These are phyloP conservation scores for Platanthera zijinensis DNA, from an alignment of 106 monocot species.

Conservation along the genomic window DNA sequence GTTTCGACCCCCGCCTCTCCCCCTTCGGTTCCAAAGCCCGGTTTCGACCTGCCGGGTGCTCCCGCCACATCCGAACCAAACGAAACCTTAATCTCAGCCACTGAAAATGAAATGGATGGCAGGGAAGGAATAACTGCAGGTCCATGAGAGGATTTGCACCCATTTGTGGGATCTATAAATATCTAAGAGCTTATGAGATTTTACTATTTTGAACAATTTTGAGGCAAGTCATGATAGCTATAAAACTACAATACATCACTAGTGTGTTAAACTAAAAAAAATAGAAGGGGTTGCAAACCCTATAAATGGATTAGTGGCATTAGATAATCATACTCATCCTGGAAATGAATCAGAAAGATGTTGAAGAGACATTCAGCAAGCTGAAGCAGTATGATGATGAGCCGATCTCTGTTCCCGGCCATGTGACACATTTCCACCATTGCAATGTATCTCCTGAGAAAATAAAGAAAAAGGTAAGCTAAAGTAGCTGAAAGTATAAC, in stretches of 20 bases:
- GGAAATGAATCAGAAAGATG: constrained; percentile 80
- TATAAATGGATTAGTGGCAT: background rate
- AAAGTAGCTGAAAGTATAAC: background rate
- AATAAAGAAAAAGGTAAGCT: background rate
- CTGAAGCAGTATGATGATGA: constrained; percentile 62
- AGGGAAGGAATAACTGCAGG: background rate
- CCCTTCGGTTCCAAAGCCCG: too few species aligned
- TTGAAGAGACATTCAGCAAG: constrained; percentile 63
- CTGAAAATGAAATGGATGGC: background rate
- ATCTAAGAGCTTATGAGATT: too few species aligned
- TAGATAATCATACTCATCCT: constrained; percentile 52
- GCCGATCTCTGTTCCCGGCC: constrained; percentile 59
- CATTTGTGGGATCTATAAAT: background rate
- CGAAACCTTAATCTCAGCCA: background rate
- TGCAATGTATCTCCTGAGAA: constrained; percentile 80
- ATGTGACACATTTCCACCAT: constrained; percentile 86
- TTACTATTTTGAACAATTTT: background rate
- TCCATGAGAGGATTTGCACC: background rate
- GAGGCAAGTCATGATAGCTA: background rate
- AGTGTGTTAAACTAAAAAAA: background rate
- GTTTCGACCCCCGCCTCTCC: too few species aligned
- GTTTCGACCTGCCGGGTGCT: too few species aligned
- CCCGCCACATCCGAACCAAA: too few species aligned
- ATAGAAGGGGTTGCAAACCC: background rate
- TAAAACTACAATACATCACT: background rate